Evolutionary conservation across 164 flowering plant genomes (phyloP).

Genomic region (Vitis cinerea): DNA sequence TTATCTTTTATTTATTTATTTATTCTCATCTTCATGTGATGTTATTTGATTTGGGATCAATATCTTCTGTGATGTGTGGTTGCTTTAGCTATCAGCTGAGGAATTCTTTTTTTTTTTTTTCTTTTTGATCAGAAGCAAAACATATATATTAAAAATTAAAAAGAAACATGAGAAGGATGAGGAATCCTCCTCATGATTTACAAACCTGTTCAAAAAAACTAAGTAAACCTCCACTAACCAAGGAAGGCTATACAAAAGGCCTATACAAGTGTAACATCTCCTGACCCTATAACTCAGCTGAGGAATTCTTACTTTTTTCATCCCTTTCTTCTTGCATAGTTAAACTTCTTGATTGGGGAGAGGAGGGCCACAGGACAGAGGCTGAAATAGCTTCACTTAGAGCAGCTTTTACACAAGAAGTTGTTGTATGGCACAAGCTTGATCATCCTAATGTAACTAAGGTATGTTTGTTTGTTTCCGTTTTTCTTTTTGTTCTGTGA

Average conservation of each 20-base stretch:
- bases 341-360: constrained; percentile 62
- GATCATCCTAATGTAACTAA: constrained; percentile 68
- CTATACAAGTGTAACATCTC: no score
- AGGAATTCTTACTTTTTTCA: background rate
- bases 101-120: background rate
- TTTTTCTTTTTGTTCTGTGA: background rate
- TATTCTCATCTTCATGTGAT: background rate
- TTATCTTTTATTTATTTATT: no score
- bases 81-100: background rate
- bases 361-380: constrained; percentile 55
- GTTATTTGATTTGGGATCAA: background rate
- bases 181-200: no score
- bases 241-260: no score
- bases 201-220: no score
- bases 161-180: no score
- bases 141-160: no score
- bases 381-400: constrained; percentile 53
- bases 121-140: no score
- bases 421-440: constrained; percentile 63
- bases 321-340: constrained; percentile 24
- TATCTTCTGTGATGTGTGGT: background rate
- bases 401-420: constrained; percentile 63
- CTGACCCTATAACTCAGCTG: background rate
- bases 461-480: constrained; percentile 19
- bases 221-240: no score